Conservation (phyloP, 768 basidiomycete genomes). For the Omphalotus guepiniiformis region DNA sequence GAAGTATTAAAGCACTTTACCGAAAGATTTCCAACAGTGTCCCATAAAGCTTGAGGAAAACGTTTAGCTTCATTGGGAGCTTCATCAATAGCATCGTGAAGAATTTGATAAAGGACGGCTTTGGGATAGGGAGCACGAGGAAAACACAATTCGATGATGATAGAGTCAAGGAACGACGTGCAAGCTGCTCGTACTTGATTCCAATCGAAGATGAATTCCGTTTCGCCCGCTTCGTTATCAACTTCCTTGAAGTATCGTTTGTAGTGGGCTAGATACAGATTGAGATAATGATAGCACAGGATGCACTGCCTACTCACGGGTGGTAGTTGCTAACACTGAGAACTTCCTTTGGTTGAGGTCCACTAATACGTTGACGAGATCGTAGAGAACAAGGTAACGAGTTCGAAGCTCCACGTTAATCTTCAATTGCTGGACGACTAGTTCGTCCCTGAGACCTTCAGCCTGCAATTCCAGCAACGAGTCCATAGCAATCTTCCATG, state of each 20-base stretch:
- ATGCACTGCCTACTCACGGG: conserved; percentile 44
- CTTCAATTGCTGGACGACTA: conserved; percentile 50
- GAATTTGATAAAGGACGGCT: conserved; percentile 58
- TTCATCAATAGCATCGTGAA: conserved; percentile 71
- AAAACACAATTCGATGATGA: conserved; percentile 78
- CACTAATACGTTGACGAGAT: conserved; percentile 58
- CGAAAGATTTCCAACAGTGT: conserved; percentile 78
- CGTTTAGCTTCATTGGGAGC: conserved; percentile 68
- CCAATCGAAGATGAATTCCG: conserved; percentile 66
- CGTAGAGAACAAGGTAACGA: conserved; percentile 59
- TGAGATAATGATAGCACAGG: not conserved
- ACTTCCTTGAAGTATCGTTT: conserved; percentile 59
- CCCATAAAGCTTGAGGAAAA: conserved; percentile 77
- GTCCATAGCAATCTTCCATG: conserved; percentile 71
- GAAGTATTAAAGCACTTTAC: conserved; percentile 38
- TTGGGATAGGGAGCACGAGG: conserved; percentile 66
- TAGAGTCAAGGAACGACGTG: conserved; percentile 77
- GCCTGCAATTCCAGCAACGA: conserved; percentile 52
- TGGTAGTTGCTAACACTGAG: conserved; percentile 62
- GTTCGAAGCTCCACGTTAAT: conserved; percentile 46
- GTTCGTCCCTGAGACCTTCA: conserved; percentile 49
- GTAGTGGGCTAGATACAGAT: conserved; percentile 54
- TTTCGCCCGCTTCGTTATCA: conserved; percentile 37
- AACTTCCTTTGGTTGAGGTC: conserved; percentile 61
- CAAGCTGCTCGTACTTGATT: conserved; percentile 55